Percentiles rank a stretch among this genome's conserved stretches.
Evolutionary conservation across 192 early-diverging fungal species (phyloP).

Genomic region (Pilobolus umbonatus): DNA sequence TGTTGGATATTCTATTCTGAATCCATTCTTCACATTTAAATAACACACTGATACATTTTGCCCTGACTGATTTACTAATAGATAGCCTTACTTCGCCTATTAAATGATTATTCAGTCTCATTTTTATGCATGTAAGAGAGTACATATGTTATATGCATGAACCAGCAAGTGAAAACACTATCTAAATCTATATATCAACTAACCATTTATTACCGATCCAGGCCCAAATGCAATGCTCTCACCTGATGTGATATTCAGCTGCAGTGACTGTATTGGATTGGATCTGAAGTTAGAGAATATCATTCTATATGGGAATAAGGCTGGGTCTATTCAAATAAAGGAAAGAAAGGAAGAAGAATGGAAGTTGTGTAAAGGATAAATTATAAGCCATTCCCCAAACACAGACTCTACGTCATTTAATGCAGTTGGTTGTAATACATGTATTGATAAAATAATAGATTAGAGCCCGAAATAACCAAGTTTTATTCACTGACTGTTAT

Average conservation of each 20-base stretch:
- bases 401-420: too few species aligned
- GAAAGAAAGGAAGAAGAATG: background rate
- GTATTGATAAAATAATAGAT: too few species aligned
- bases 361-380: too few species aligned
- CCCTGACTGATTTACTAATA: constrained; percentile 10
- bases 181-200: background rate
- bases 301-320: constrained; percentile 2
- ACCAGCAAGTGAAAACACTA: background rate
- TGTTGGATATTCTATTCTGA: constrained; percentile 3
- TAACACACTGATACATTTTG: constrained; percentile 15
- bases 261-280: constrained; percentile 1
- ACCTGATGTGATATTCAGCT: constrained; percentile 11
- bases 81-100: constrained; percentile 16
- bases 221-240: constrained; percentile 24
- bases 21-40: constrained; percentile 22
- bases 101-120: background rate
- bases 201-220: constrained; percentile 29
- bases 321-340: background rate
- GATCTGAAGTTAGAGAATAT: constrained; percentile 12
- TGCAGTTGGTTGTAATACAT: too few species aligned
- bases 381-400: too few species aligned
- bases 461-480: too few species aligned
- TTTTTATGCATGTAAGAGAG: too few species aligned
- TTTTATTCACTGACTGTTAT: too few species aligned
- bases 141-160: too few species aligned